These are phyloP conservation scores for Pseudogymnoascus sp. DNA, from an alignment of 2,329 filamentous ascomycete genomes.

Conservation along the genomic window DNA sequence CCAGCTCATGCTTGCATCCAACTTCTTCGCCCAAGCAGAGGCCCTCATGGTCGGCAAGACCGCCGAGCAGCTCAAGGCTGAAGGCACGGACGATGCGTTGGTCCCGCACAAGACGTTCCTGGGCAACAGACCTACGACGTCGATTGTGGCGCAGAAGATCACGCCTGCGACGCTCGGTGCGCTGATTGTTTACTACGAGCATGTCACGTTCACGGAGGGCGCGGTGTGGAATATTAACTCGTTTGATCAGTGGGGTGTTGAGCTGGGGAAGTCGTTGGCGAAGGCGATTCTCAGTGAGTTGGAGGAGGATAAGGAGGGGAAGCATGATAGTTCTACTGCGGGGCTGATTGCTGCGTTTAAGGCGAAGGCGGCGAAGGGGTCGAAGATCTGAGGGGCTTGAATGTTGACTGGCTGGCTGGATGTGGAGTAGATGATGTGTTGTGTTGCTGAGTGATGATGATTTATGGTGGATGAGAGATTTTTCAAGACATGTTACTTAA, in stretches of 20 bases:
- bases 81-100: conserved; percentile 64
- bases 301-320: conserved; percentile 61
- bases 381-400: not conserved
- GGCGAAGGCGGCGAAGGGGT: conserved; percentile 38
- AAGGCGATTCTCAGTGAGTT: conserved; percentile 87
- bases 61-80: conserved; percentile 66
- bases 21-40: conserved; percentile 85
- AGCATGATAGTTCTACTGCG: conserved; percentile 80
- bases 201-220: conserved; percentile 94
- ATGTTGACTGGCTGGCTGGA: not conserved
- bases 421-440: not conserved
- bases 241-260: conserved; percentile 99
- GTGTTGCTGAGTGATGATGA: not conserved
- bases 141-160: conserved; percentile 83
- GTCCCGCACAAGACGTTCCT: conserved; percentile 99
- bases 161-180: conserved; percentile 89
- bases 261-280: conserved; percentile 90
- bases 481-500: not conserved
- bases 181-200: conserved; percentile 97
- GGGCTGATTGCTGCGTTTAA: conserved; percentile 90
- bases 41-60: conserved; percentile 88
- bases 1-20: conserved; percentile 91
- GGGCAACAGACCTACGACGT: conserved; percentile 93
- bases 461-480: not conserved
- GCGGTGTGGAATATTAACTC: conserved; percentile 99